Percentiles rank a stretch among this genome's conserved stretches.
These are phyloP conservation scores for Backusella sp. DNA, from an alignment of 192 early-diverging fungal species.

Conservation along the genomic window DNA sequence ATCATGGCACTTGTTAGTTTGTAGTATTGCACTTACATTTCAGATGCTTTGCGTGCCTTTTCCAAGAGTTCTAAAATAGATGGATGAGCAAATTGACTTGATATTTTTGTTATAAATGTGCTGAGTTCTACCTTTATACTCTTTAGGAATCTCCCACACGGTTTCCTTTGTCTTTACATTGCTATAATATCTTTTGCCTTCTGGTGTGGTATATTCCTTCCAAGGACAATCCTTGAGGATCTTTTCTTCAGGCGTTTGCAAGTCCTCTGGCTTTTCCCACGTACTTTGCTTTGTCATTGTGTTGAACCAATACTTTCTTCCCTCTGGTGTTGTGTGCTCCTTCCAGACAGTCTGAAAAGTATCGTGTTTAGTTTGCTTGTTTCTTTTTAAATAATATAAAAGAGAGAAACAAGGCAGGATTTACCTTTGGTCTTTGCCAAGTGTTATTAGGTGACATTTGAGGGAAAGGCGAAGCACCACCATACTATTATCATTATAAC, in stretches of 20 bases:
- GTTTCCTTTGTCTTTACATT: constrained; percentile 75
- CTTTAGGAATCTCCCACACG: constrained; percentile 84
- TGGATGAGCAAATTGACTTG: background rate
- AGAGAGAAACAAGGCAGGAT: background rate
- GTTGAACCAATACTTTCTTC: constrained; percentile 87
- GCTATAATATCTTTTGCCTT: constrained; percentile 85
- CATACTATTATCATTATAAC: background rate
- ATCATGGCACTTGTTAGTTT: too few relatives aligned
- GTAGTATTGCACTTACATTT: background rate
- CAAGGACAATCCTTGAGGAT: constrained; percentile 65
- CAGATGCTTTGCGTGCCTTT: constrained; percentile 33
- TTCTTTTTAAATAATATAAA: background rate
- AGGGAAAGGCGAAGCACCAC: background rate
- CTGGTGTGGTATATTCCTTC: constrained; percentile 83
- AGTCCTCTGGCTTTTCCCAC: constrained; percentile 95
- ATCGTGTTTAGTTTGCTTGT: background rate
- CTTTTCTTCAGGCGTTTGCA: constrained; percentile 76
- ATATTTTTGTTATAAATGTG: background rate
- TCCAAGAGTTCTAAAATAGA: constrained; percentile 33
- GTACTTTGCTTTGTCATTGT: constrained; percentile 68
- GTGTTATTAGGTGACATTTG: background rate
- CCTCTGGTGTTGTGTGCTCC: constrained; percentile 76
- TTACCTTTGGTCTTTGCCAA: constrained; percentile 16
- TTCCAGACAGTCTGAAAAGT: constrained; percentile 54
- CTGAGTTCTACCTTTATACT: constrained; percentile 51